phyloP scores from a whole-genome alignment of 2,329 filamentous ascomycete genomes.

The Aspergillus fumigatus region DNA sequence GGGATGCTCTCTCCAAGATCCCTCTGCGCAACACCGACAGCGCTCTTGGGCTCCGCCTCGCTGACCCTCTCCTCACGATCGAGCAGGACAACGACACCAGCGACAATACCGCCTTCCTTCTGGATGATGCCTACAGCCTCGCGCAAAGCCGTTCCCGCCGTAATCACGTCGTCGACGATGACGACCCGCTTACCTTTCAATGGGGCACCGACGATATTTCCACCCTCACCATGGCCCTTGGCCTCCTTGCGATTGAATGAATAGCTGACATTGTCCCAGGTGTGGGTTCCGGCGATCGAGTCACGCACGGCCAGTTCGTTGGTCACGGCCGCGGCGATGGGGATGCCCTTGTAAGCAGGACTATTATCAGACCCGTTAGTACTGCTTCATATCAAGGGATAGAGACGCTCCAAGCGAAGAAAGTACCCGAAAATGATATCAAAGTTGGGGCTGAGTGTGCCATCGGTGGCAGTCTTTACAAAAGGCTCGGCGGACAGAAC shows the following conservation, averaged over 20 bases:
- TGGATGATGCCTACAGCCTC: conserved; percentile 89
- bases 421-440: conserved; percentile 76
- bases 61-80: conserved; percentile 63
- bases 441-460: conserved; percentile 49
- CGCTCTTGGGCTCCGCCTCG: conserved; percentile 65
- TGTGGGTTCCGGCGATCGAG: conserved; percentile 30
- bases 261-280: conserved; percentile 70
- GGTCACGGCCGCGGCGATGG: conserved; percentile 72
- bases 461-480: conserved; percentile 31
- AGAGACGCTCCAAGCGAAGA: not conserved
- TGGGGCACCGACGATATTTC: conserved; percentile 82
- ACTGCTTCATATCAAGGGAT: not conserved
- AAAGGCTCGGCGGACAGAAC: conserved; percentile 49
- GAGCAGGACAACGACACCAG: conserved; percentile 82
- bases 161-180: conserved; percentile 95
- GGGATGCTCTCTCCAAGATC: conserved; percentile 69
- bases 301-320: conserved; percentile 71
- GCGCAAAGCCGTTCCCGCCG: conserved; percentile 86
- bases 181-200: conserved; percentile 81
- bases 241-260: conserved; percentile 94
- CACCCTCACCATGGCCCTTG: conserved; percentile 93
- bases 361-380: not conserved
- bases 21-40: conserved; percentile 78
- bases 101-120: conserved; percentile 76
- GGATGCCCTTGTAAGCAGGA: conserved; percentile 96